Evolutionary conservation across 352 stramenopile species (phyloP).

Genomic region (Pythium biforme): DNA sequence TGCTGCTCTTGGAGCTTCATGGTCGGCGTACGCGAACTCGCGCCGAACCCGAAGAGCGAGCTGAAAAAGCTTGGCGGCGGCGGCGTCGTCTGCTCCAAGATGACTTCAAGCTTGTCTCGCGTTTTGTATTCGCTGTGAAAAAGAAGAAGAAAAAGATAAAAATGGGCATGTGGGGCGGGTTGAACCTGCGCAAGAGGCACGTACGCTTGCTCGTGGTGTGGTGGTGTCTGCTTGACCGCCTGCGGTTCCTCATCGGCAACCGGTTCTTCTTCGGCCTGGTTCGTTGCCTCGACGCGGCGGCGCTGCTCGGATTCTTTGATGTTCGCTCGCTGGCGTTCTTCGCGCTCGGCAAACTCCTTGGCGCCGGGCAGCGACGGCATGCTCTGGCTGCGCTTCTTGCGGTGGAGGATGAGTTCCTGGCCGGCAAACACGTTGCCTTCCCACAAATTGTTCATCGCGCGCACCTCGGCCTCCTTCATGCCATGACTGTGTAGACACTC

Average conservation of each 20-base stretch:
- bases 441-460: conserved; percentile 53
- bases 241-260: conserved; percentile 13
- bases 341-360: conserved; percentile 14
- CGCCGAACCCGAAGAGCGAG: conserved; percentile 9
- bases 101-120: conserved; percentile 7
- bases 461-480: conserved; percentile 49
- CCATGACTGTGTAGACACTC: conserved; percentile 38
- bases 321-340: not conserved
- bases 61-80: conserved; percentile 14
- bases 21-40: not conserved
- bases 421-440: conserved; percentile 38
- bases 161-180: not conserved
- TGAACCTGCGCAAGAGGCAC: conserved; percentile 1
- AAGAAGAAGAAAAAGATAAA: conserved; percentile 9
- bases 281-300: conserved; percentile 2
- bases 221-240: not conserved
- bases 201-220: conserved; percentile 7
- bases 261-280: conserved; percentile 22
- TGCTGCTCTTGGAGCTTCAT: not conserved
- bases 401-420: conserved; percentile 42
- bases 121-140: not conserved
- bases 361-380: conserved; percentile 30
- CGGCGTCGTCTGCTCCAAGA: conserved; percentile 22
- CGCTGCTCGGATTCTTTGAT: conserved; percentile 19
- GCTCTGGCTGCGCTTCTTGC: conserved; percentile 47